phyloP scores from a whole-genome alignment of 2,329 filamentous ascomycete genomes.

The Setomelanomma holmii region DNA sequence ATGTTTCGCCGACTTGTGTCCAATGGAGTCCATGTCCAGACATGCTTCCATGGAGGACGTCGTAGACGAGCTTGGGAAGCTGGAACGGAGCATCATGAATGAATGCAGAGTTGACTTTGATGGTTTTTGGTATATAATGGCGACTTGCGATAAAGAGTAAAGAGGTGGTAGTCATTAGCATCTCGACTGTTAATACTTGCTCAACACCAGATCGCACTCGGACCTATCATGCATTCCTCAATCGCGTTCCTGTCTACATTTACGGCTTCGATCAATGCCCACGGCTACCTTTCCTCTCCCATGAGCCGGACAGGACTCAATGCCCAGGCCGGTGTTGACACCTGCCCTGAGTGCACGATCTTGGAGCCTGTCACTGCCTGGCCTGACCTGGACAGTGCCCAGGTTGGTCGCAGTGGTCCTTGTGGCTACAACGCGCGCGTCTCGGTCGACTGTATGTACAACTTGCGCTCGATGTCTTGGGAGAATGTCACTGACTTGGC shows the following conservation, averaged over 20 bases:
- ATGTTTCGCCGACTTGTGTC: neutral
- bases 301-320: constrained; percentile 46
- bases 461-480: neutral
- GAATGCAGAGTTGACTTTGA: neutral
- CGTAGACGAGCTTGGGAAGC: neutral
- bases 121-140: neutral
- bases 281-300: constrained; percentile 41
- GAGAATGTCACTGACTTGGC: neutral
- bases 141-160: too few relatives aligned
- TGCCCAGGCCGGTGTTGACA: constrained; percentile 39
- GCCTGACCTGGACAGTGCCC: constrained; percentile 37
- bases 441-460: constrained; percentile 29
- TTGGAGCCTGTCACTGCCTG: constrained; percentile 43
- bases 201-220: neutral
- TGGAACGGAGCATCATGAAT: neutral
- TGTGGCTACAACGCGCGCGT: constrained; percentile 47
- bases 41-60: neutral
- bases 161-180: too few relatives aligned
- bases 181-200: neutral
- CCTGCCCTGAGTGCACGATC: constrained; percentile 45
- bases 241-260: constrained; percentile 25
- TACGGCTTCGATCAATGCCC: constrained; percentile 28
- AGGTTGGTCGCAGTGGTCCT: constrained; percentile 41
- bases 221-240: constrained; percentile 25
- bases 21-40: neutral